phyloP scores from a whole-genome alignment of 2,329 filamentous ascomycete genomes.

The Penicillium paneum region DNA sequence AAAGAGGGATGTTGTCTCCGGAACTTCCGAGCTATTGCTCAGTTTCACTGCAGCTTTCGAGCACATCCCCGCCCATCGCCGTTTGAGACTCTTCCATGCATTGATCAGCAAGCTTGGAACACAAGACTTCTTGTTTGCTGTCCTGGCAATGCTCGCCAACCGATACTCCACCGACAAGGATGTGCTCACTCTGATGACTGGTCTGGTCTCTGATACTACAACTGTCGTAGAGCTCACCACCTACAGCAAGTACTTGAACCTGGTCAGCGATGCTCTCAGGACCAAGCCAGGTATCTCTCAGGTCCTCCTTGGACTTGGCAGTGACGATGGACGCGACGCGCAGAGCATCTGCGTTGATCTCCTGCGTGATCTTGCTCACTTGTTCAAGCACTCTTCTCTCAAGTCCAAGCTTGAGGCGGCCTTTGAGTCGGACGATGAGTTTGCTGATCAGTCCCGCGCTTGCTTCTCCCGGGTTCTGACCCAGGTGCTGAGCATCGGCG shows the following conservation, averaged over 20 bases:
- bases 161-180: constrained; percentile 75
- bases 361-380: constrained; percentile 40
- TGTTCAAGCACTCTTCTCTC: constrained; percentile 42
- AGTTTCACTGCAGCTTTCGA: constrained; percentile 97
- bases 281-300: constrained; percentile 71
- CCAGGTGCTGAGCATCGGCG: constrained; percentile 63
- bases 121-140: constrained; percentile 80
- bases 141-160: constrained; percentile 86
- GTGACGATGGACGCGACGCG: constrained; percentile 47
- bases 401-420: constrained; percentile 39
- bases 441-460: constrained; percentile 64
- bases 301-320: constrained; percentile 62
- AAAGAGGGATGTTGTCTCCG: constrained; percentile 73
- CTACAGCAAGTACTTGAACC: constrained; percentile 70
- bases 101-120: constrained; percentile 81
- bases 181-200: constrained; percentile 70
- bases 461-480: constrained; percentile 68
- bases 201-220: constrained; percentile 69
- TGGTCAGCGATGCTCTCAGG: constrained; percentile 72
- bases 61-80: constrained; percentile 85
- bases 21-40: constrained; percentile 83
- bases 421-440: constrained; percentile 40
- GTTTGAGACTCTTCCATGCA: constrained; percentile 77
- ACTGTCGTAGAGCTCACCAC: constrained; percentile 72
- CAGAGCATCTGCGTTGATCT: constrained; percentile 43